Percentiles rank a stretch among this genome's conserved stretches.
Evolutionary conservation across 352 stramenopile genomes (phyloP).

Genomic region (Phytophthora rubi): DNA sequence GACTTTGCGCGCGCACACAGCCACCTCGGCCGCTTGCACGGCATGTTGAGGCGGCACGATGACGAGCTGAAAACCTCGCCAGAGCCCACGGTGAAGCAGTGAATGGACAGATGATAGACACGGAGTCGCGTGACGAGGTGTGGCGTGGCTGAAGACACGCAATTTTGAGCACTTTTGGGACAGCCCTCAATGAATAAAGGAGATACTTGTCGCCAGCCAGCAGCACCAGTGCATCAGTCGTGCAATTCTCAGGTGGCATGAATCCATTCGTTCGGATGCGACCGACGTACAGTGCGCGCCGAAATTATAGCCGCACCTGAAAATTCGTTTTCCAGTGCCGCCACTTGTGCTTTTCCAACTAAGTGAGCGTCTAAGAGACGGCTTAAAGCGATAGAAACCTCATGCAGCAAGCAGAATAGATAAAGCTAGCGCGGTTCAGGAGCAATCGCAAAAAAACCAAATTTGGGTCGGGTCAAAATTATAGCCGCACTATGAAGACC

Average conservation of each 20-base stretch:
- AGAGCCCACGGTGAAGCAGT: background rate
- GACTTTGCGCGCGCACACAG: slow-evolving; percentile 40
- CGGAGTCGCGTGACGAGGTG: background rate
- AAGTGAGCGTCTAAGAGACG: too few species aligned
- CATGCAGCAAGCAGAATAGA: too few species aligned
- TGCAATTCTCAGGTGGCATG: background rate
- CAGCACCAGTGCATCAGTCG: too few species aligned
- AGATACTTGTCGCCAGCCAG: background rate
- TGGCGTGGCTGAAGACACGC: background rate
- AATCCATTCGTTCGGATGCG: background rate
- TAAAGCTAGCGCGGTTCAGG: too few species aligned
- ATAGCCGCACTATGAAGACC: too few species aligned
- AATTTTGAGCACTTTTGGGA: background rate
- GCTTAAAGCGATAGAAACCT: too few species aligned
- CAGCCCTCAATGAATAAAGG: background rate
- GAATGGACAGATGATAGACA: slow-evolving; percentile 3
- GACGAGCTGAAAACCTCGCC: slow-evolving; percentile 9
- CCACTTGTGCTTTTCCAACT: too few species aligned
- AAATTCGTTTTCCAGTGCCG: too few species aligned
- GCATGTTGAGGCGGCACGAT: slow-evolving; percentile 28
- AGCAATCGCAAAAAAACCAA: too few species aligned
- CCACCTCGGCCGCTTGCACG: slow-evolving; percentile 21
- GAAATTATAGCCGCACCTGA: too few species aligned
- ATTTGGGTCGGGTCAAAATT: too few species aligned
- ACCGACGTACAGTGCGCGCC: too few species aligned